These are phyloP conservation scores for Ceratorhiza oryzae-sativae DNA, from an alignment of 1,284 basidiomycete species.

Conservation along the genomic window DNA sequence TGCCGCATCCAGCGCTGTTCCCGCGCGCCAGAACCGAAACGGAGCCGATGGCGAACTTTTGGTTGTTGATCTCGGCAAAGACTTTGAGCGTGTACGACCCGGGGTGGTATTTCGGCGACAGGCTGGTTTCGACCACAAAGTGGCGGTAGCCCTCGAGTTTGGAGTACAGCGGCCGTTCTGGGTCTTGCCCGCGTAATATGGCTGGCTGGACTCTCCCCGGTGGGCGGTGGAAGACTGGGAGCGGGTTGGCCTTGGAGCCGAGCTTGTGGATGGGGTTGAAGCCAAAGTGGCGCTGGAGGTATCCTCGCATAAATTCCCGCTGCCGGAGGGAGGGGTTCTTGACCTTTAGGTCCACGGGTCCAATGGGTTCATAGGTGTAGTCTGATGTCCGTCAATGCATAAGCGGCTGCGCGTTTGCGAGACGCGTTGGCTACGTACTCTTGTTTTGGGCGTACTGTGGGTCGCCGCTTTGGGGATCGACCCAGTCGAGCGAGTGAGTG, in stretches of 20 bases:
- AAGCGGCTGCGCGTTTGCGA: background rate
- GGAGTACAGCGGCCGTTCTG: background rate
- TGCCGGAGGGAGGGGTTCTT: background rate
- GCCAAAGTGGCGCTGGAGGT: background rate
- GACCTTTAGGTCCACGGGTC: background rate
- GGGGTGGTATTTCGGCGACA: background rate
- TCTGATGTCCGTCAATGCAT: background rate
- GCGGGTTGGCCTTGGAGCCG: background rate
- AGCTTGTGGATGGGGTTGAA: background rate
- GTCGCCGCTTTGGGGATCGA: background rate
- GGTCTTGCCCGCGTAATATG: background rate
- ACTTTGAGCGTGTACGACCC: conserved; percentile 36
- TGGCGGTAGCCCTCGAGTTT: conserved; percentile 21
- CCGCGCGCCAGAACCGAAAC: conserved; percentile 20
- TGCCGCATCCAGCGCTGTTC: conserved; percentile 24
- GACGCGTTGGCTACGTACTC: background rate
- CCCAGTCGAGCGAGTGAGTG: conserved; percentile 7
- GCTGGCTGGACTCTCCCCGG: background rate
- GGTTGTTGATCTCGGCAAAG: background rate
- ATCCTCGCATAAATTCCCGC: background rate
- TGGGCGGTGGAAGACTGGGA: too few relatives aligned
- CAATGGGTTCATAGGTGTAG: conserved; percentile 25
- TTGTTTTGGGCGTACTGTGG: conserved; percentile 18
- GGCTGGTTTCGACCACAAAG: conserved; percentile 5
- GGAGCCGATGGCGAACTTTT: background rate